These are phyloP conservation scores for Rhytidhysteron rufulum DNA, from an alignment of 2,329 filamentous ascomycete genomes.

Conservation along the genomic window DNA sequence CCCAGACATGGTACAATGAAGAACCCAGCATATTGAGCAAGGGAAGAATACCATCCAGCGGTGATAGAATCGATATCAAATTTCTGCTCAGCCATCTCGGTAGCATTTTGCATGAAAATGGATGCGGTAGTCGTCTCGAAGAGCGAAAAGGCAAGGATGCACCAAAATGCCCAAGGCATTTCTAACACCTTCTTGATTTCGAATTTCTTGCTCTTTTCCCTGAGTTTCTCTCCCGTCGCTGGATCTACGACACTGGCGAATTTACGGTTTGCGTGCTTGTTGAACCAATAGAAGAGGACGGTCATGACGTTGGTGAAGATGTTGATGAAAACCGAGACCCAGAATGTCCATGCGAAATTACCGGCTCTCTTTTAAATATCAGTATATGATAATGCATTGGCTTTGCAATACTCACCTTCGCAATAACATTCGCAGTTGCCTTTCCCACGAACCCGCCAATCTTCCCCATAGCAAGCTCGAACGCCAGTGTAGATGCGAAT, in stretches of 20 bases:
- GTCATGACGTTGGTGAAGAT: constrained; percentile 59
- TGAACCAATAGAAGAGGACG: constrained; percentile 54
- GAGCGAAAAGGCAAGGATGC: constrained; percentile 51
- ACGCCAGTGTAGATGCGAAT: constrained; percentile 58
- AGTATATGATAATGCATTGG: too few relatives aligned
- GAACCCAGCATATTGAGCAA: constrained; percentile 55
- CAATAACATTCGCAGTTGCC: constrained; percentile 57
- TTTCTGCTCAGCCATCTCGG: constrained; percentile 58
- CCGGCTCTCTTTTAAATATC: constrained; percentile 53
- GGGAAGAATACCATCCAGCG: constrained; percentile 59
- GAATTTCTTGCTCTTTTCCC: constrained; percentile 59
- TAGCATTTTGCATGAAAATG: constrained; percentile 56
- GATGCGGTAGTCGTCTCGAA: constrained; percentile 56
- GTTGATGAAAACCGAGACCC: constrained; percentile 62
- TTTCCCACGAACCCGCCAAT: constrained; percentile 60
- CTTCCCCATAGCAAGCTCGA: constrained; percentile 60
- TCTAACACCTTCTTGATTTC: constrained; percentile 53
- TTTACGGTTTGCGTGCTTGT: constrained; percentile 45
- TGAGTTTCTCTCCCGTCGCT: constrained; percentile 57
- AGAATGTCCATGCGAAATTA: constrained; percentile 61
- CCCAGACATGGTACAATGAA: constrained; percentile 57
- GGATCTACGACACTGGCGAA: constrained; percentile 50
- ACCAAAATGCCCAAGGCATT: constrained; percentile 60
- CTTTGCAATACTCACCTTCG: too few relatives aligned
- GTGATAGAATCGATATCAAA: constrained; percentile 53